A percentile compares a stretch with the other conserved stretches of the same genome.
phyloP scores from a whole-genome alignment of 2,329 filamentous ascomycete genomes.

The Aspergillus fumigatus region DNA sequence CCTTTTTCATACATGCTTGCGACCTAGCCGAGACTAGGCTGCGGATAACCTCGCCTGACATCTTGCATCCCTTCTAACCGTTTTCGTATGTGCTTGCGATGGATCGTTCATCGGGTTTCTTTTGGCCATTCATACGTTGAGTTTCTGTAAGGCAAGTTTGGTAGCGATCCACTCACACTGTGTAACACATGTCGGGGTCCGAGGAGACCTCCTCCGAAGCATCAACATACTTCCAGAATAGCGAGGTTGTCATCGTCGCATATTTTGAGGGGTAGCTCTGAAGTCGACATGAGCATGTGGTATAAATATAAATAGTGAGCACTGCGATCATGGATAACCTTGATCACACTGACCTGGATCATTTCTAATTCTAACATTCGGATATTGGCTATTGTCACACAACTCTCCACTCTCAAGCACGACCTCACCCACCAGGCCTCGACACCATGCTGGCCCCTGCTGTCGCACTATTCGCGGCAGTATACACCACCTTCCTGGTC shows the following conservation, averaged over 20 bases:
- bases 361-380: not conserved
- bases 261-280: not conserved
- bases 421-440: not conserved
- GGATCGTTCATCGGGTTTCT: not conserved
- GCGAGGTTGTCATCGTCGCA: no score
- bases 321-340: not conserved
- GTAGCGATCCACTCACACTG: no score
- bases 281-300: no score
- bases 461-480: slow-evolving; percentile 14
- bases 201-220: no score
- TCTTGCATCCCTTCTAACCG: not conserved
- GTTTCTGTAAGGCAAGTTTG: no score
- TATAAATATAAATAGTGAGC: not conserved
- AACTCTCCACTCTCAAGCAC: not conserved
- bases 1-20: slow-evolving; percentile 11
- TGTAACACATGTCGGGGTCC: no score
- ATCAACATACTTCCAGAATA: no score
- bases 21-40: slow-evolving; percentile 3
- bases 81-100: not conserved
- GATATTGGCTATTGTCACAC: not conserved
- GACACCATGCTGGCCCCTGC: slow-evolving; percentile 20
- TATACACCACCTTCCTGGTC: slow-evolving; percentile 18
- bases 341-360: not conserved
- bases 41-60: not conserved
- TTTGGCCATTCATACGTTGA: not conserved